Evolutionary conservation across 768 basidiomycete species (phyloP).

Genomic region (Terana coerulea): DNA sequence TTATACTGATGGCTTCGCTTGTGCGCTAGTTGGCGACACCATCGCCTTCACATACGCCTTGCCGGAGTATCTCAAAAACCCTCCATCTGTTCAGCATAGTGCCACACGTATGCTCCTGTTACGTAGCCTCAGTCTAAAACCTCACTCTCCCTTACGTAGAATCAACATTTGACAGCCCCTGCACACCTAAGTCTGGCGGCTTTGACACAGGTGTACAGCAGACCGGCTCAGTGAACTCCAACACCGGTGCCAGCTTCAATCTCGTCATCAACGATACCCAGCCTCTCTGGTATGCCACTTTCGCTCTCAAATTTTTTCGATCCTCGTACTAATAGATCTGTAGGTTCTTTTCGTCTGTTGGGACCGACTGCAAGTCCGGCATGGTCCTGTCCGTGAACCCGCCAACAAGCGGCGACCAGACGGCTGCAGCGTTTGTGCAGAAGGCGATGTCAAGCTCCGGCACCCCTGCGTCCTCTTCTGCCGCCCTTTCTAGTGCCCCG

Average conservation of each 20-base stretch:
- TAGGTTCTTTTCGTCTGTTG: constrained; percentile 18
- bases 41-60: constrained; percentile 16
- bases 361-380: constrained; percentile 13
- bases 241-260: constrained; percentile 10
- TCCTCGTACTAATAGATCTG: too few relatives aligned
- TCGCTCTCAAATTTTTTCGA: background rate
- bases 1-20: background rate
- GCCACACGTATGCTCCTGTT: constrained; percentile 17
- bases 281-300: constrained; percentile 12
- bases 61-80: constrained; percentile 15
- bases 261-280: constrained; percentile 15
- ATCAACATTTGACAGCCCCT: constrained; percentile 22
- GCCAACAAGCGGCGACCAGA: constrained; percentile 11
- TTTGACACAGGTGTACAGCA: constrained; percentile 23
- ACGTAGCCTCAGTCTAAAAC: background rate
- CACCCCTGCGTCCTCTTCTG: background rate
- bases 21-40: constrained; percentile 12
- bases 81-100: constrained; percentile 12
- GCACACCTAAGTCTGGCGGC: constrained; percentile 20
- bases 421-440: constrained; percentile 12
- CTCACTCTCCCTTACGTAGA: constrained; percentile 3
- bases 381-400: constrained; percentile 19
- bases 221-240: constrained; percentile 10
- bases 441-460: constrained; percentile 11
- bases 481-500: background rate